phyloP scores from a whole-genome alignment of 176 grass and related monocot genomes.

The Themeda triandra region DNA sequence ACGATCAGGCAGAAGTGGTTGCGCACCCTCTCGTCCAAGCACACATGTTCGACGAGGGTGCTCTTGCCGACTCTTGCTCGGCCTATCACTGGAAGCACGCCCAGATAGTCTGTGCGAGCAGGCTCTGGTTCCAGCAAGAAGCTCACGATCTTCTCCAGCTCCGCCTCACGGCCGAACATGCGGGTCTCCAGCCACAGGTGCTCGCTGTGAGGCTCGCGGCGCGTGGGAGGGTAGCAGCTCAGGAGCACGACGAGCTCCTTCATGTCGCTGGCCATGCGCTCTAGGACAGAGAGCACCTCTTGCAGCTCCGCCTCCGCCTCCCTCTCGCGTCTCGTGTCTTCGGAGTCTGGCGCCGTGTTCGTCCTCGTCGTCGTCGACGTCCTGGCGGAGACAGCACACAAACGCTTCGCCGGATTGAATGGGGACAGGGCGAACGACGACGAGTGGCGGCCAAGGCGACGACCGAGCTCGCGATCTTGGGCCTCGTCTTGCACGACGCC shows the following conservation, averaged over 20 bases:
- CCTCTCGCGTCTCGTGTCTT: background rate
- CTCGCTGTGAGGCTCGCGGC: background rate
- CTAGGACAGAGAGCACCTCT: background rate
- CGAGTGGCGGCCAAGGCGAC: background rate
- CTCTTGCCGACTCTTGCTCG: background rate
- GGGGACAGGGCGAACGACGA: background rate
- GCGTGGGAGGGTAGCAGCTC: background rate
- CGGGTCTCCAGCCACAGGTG: background rate
- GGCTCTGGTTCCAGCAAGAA: background rate
- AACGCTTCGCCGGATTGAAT: background rate
- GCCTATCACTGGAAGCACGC: background rate
- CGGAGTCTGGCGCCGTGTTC: background rate
- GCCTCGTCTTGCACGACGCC: background rate
- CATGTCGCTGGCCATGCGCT: background rate
- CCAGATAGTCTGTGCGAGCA: background rate
- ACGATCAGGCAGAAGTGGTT: background rate
- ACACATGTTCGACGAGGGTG: conserved; percentile 2
- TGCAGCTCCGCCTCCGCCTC: background rate
- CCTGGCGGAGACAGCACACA: background rate
- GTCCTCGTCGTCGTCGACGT: too few species aligned
- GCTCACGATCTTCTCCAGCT: background rate
- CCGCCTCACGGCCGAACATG: background rate
- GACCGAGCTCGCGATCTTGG: background rate
- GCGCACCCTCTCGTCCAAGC: background rate
- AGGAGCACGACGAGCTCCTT: background rate